Conservation (phyloP, 1,139 yeast species). For the Geotrichum aggregatum region DNA sequence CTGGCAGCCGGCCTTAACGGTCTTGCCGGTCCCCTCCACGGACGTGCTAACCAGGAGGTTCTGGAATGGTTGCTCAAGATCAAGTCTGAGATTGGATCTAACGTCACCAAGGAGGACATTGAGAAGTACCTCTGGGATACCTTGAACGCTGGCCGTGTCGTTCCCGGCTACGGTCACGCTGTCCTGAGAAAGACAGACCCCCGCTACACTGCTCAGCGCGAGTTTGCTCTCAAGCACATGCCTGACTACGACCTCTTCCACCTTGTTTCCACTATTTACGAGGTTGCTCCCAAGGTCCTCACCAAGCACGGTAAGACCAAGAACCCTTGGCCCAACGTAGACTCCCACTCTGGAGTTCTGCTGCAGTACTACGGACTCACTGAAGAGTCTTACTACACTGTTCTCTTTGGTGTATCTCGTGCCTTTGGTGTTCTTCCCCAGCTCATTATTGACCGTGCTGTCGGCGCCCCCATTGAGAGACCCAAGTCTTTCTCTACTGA, state of each 20-base stretch:
- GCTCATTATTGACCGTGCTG: slow-evolving; percentile 56
- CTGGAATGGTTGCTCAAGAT: slow-evolving; percentile 90
- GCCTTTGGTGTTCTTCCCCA: slow-evolving; percentile 57
- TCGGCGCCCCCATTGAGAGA: slow-evolving; percentile 60
- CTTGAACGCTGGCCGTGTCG: slow-evolving; percentile 88
- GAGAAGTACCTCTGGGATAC: slow-evolving; percentile 94
- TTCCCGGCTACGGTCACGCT: slow-evolving; percentile 98
- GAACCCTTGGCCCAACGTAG: slow-evolving; percentile 64
- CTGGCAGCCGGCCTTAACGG: slow-evolving; percentile 96
- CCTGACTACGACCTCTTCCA: slow-evolving; percentile 93
- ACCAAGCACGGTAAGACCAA: slow-evolving; percentile 58
- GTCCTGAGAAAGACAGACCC: slow-evolving; percentile 97
- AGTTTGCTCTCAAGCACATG: slow-evolving; percentile 95
- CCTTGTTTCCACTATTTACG: slow-evolving; percentile 67
- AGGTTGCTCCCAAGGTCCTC: slow-evolving; percentile 54
- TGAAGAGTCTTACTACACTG: slow-evolving; percentile 55
- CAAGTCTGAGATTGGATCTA: slow-evolving; percentile 73
- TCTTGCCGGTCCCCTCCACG: slow-evolving; percentile 97
- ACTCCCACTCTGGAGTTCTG: slow-evolving; percentile 54
- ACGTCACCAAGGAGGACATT: slow-evolving; percentile 69
- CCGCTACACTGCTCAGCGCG: slow-evolving; percentile 96
- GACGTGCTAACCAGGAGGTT: slow-evolving; percentile 98
- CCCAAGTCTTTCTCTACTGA: slow-evolving; percentile 53
- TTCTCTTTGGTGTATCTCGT: slow-evolving; percentile 56
- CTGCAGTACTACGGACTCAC: slow-evolving; percentile 57